These are phyloP conservation scores for Orbilia brochopaga DNA, from an alignment of 2,329 filamentous ascomycete genomes.

Conservation along the genomic window DNA sequence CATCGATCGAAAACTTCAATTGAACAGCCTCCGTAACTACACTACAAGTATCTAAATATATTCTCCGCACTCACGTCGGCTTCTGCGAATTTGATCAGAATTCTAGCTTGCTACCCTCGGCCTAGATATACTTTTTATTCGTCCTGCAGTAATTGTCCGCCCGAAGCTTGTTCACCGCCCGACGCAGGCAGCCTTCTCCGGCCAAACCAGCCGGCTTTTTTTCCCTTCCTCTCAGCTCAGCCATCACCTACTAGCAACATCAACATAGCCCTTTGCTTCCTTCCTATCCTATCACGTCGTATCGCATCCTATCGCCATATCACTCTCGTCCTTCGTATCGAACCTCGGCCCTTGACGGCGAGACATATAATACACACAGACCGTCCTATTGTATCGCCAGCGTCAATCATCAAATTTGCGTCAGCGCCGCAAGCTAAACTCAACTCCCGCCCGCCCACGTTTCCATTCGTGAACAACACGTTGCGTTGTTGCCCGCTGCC, in stretches of 20 bases:
- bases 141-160: too few relatives aligned
- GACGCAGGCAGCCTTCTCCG: neutral
- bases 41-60: too few relatives aligned
- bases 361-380: neutral
- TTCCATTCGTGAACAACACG: neutral
- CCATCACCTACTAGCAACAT: neutral
- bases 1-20: neutral
- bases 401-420: too few relatives aligned
- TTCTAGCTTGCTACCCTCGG: too few relatives aligned
- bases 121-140: too few relatives aligned
- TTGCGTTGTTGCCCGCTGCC: neutral
- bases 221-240: neutral
- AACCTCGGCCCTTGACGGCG: neutral
- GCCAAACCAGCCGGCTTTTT: neutral
- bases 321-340: neutral
- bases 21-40: neutral
- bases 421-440: too few relatives aligned
- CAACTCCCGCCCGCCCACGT: too few relatives aligned
- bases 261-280: neutral
- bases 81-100: too few relatives aligned
- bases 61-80: too few relatives aligned
- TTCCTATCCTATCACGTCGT: neutral
- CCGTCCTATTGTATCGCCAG: too few relatives aligned
- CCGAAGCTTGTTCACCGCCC: neutral
- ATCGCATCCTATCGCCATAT: constrained; percentile 1